Conservation (phyloP, 2,329 filamentous ascomycete species). For the Diaporthe aspalathi region DNA sequence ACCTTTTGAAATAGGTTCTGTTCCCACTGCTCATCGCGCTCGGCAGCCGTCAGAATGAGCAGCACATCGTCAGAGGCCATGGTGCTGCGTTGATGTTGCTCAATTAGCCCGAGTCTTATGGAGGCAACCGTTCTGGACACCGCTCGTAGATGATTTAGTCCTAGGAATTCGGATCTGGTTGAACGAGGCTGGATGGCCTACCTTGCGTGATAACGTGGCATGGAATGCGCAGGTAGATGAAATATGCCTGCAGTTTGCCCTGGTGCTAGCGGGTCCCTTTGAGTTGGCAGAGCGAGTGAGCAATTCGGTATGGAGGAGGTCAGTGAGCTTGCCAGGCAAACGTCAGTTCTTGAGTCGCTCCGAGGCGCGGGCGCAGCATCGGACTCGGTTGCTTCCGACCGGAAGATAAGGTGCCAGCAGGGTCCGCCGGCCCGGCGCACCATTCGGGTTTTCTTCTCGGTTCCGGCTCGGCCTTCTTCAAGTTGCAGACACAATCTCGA, state of each 20-base stretch:
- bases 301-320: background rate
- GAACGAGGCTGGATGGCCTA: background rate
- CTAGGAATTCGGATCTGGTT: background rate
- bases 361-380: background rate
- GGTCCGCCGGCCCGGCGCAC: conserved; percentile 21
- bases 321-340: background rate
- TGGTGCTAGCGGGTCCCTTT: background rate
- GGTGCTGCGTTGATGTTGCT: background rate
- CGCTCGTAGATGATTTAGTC: background rate
- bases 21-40: conserved; percentile 34
- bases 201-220: background rate
- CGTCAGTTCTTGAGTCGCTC: background rate
- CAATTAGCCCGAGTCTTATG: too few species aligned
- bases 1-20: background rate
- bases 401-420: conserved; percentile 6
- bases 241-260: too few species aligned
- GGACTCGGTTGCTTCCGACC: background rate
- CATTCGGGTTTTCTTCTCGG: background rate
- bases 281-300: background rate
- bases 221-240: background rate
- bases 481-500: too few species aligned
- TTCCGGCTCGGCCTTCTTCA: too few species aligned
- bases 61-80: conserved; percentile 29
- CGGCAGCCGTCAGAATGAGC: conserved; percentile 20
- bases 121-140: background rate